phyloP scores from a whole-genome alignment of 495 filamentous ascomycete species.

The Oidiodendron maius region DNA sequence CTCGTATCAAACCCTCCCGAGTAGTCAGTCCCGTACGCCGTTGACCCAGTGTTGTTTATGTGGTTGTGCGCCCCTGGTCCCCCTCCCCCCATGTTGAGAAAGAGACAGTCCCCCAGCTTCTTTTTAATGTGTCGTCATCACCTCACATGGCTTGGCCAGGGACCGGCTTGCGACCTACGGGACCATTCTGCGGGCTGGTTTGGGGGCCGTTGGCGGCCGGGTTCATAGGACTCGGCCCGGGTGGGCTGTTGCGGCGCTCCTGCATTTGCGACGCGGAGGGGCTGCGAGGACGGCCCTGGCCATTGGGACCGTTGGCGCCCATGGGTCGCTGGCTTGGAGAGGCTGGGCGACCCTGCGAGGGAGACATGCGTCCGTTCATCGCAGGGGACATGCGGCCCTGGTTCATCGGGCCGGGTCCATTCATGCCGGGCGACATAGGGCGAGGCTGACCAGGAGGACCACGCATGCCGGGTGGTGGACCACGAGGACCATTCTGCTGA shows the following conservation, averaged over 20 bases:
- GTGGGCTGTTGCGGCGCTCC: constrained; percentile 42
- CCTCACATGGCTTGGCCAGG: constrained; percentile 44
- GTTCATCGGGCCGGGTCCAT: constrained; percentile 31
- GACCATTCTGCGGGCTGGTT: constrained; percentile 25
- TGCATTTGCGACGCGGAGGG: constrained; percentile 36
- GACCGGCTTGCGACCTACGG: constrained; percentile 38
- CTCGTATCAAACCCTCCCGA: constrained; percentile 21
- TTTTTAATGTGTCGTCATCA: no score
- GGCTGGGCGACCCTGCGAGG: constrained; percentile 27
- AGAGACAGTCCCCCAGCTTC: no score
- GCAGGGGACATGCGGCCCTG: constrained; percentile 18
- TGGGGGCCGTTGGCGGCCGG: constrained; percentile 23
- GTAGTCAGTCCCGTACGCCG: constrained; percentile 14
- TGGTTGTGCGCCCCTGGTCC: no score
- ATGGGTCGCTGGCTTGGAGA: constrained; percentile 29
- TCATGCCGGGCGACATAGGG: constrained; percentile 38
- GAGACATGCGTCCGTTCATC: constrained; percentile 31
- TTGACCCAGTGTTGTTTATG: constrained; percentile 3
- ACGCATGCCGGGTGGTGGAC: constrained; percentile 42
- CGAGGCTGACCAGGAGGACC: constrained; percentile 35
- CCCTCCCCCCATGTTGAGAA: background rate
- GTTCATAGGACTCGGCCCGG: constrained; percentile 57
- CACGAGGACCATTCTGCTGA: constrained; percentile 38
- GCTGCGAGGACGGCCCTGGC: constrained; percentile 42
- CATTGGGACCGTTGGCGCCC: constrained; percentile 30